Evolutionary conservation across 805 yeast genomes (phyloP).

Genomic region (Metschnikowia gelsemii): DNA sequence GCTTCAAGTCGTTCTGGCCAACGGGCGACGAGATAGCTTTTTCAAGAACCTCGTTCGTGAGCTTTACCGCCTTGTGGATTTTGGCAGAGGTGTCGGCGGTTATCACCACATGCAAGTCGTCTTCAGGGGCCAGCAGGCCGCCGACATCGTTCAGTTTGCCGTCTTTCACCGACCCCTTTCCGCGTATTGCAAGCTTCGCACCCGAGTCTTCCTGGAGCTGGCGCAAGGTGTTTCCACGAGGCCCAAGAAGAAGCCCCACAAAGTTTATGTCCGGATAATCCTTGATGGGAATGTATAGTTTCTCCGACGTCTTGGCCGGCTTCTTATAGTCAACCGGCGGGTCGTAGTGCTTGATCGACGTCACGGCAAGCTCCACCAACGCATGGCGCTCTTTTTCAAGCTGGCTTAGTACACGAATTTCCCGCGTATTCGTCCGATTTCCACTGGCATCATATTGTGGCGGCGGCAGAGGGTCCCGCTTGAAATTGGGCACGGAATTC

Average conservation of each 20-base stretch:
- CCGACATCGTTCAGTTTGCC: constrained; percentile 52
- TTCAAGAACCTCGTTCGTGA: constrained; percentile 72
- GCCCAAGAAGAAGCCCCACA: constrained; percentile 88
- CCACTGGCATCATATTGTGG: constrained; percentile 86
- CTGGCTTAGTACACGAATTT: constrained; percentile 46
- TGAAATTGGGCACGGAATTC: constrained; percentile 35
- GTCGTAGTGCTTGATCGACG: constrained; percentile 67
- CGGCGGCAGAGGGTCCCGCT: constrained; percentile 82
- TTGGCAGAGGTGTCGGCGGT: constrained; percentile 80
- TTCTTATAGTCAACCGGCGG: constrained; percentile 83
- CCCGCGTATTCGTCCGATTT: constrained; percentile 82
- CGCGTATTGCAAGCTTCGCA: constrained; percentile 87
- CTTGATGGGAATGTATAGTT: constrained; percentile 77
- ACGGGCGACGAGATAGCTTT: constrained; percentile 87
- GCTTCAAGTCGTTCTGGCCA: constrained; percentile 87
- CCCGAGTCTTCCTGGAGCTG: constrained; percentile 82
- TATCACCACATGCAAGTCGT: constrained; percentile 84
- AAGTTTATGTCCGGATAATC: constrained; percentile 92
- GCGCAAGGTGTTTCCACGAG: constrained; percentile 88
- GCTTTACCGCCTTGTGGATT: constrained; percentile 68
- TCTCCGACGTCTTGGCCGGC: constrained; percentile 67
- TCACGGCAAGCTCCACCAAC: constrained; percentile 72
- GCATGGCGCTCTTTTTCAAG: constrained; percentile 78
- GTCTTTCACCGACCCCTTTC: constrained; percentile 93
- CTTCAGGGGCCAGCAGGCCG: constrained; percentile 34